phyloP scores from a whole-genome alignment of 2,329 filamentous ascomycete species.

The Metarhizium humberi region DNA sequence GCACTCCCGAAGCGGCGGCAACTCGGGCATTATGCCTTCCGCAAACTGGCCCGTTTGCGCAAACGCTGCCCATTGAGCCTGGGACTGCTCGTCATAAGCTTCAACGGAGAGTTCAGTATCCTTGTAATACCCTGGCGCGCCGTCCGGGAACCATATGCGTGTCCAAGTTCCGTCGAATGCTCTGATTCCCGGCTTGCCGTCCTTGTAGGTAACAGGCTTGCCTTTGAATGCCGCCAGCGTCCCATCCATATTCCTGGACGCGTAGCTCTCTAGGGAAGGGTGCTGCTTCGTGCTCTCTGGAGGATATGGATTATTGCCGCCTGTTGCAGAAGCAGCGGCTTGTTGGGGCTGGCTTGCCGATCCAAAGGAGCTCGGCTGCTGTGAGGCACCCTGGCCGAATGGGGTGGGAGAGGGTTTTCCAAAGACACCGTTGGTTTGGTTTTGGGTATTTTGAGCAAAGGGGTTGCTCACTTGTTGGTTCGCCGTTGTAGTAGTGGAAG shows the following conservation, averaged over 20 bases:
- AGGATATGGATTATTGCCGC: conserved; percentile 29
- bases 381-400: conserved; percentile 13
- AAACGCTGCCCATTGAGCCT: conserved; percentile 56
- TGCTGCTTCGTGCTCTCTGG: conserved; percentile 35
- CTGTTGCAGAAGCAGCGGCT: conserved; percentile 6
- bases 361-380: conserved; percentile 17
- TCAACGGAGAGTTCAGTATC: conserved; percentile 52
- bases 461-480: conserved; percentile 14
- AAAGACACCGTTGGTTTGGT: conserved; percentile 12
- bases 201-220: conserved; percentile 50
- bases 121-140: conserved; percentile 52
- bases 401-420: conserved; percentile 10
- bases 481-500: conserved; percentile 10
- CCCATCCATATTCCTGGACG: conserved; percentile 30
- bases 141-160: conserved; percentile 66
- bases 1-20: conserved; percentile 72
- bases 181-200: conserved; percentile 35
- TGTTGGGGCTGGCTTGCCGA: conserved; percentile 7
- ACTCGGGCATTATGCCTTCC: conserved; percentile 61
- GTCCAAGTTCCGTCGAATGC: conserved; percentile 46
- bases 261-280: conserved; percentile 34
- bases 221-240: conserved; percentile 52
- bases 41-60: conserved; percentile 58
- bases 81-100: conserved; percentile 49
- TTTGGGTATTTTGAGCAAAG: conserved; percentile 8